Evolutionary conservation across 2,329 filamentous ascomycete genomes (phyloP), one percentile per base, ranked within the genome.

Genomic region (Fusarium agapanthi): DNA sequence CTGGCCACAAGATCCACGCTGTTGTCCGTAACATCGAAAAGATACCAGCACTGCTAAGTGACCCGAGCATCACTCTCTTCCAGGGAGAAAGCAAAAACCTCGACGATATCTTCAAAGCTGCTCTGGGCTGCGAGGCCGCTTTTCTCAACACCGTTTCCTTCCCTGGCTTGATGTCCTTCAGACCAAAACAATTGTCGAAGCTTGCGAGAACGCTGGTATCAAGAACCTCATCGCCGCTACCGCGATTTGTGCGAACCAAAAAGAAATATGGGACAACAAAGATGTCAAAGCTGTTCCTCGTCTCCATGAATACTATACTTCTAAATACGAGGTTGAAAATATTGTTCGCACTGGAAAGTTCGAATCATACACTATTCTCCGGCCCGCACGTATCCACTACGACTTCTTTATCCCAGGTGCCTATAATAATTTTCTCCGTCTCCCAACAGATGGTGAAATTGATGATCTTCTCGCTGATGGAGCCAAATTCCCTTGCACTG

Each of bases 251-350:
- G 72, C 75, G 0, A 67, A 59, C 4, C 24, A 72, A 20, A 77
- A 44, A 48, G 45, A 50, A 2, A 14, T 78, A 7, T 81, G 79
- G 79, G 75, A 78, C 9, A 67, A 77, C 9, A 50, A 61, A 0
- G 30, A 18, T 3, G 73, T 69, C 0, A 57, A 74, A 22, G 54
- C 72, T 18, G 18, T 45, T 10, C 32, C 38, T 5, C 20, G 50
- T 1, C 64, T 82, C n/a, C 60, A 45, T 37, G 65, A 26, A 1
- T 82, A 85, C 67, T 85, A 77, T 59, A 57, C 68, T 34, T 83
- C 81, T 53, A 85, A 85, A 73, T 73, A 79, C 2, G 65, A 72
- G 1, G 77, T 84, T 20, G 84, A 85, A 47, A 76, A 80, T 2
- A 61, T 67, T 4, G 79, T 82, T 2, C 79, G 77, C 14, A 24